Evolutionary conservation across 1,284 basidiomycete species (phyloP).

Genomic region (Puccinia polysora): DNA sequence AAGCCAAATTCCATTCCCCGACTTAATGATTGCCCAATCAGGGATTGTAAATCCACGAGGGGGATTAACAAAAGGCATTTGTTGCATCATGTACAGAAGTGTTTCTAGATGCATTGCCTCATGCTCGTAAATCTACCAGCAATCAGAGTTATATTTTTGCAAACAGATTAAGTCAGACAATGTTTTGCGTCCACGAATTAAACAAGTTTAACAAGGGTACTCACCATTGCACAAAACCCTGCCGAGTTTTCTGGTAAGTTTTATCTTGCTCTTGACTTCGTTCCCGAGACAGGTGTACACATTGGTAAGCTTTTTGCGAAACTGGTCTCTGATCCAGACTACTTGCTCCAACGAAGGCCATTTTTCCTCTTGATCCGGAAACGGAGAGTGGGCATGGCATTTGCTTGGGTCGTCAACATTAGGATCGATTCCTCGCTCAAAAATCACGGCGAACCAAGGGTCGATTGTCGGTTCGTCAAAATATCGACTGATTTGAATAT

Average conservation of each 20-base stretch:
- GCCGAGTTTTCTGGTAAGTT: slow-evolving; percentile 65
- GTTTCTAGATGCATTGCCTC: slow-evolving; percentile 60
- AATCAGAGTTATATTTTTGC: not conserved
- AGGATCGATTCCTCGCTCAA: slow-evolving; percentile 88
- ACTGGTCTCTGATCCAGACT: slow-evolving; percentile 69
- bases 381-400: slow-evolving; percentile 75
- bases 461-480: slow-evolving; percentile 73
- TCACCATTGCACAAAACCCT: slow-evolving; percentile 65
- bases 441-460: slow-evolving; percentile 62
- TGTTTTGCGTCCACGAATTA: not conserved
- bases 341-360: slow-evolving; percentile 78
- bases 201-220: not conserved
- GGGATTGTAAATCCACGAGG: slow-evolving; percentile 72
- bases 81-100: slow-evolving; percentile 85
- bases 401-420: slow-evolving; percentile 54
- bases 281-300: slow-evolving; percentile 69
- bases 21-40: slow-evolving; percentile 68
- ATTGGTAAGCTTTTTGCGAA: slow-evolving; percentile 65
- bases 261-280: slow-evolving; percentile 56
- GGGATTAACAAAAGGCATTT: slow-evolving; percentile 70
- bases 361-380: slow-evolving; percentile 71
- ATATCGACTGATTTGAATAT: slow-evolving; percentile 79
- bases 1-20: slow-evolving; percentile 62
- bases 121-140: slow-evolving; percentile 48
- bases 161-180: not conserved